phyloP scores from a whole-genome alignment of 768 basidiomycete species.

The Suillus lakei region DNA sequence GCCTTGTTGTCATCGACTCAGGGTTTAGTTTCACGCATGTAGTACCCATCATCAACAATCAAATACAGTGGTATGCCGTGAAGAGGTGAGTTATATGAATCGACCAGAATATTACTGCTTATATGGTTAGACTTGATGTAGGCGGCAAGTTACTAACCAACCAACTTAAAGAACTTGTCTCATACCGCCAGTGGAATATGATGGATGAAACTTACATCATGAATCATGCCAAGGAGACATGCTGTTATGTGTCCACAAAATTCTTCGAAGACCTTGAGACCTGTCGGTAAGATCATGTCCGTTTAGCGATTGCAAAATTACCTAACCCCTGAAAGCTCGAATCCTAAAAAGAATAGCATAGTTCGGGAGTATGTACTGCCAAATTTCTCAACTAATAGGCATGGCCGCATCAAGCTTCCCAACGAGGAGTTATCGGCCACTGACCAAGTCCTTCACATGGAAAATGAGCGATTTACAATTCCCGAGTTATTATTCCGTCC shows the following conservation, averaged over 20 bases:
- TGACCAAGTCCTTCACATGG: conserved; percentile 81
- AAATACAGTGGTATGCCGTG: conserved; percentile 79
- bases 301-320: conserved; percentile 20
- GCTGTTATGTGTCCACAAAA: conserved; percentile 82
- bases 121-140: conserved; percentile 76
- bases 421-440: conserved; percentile 58
- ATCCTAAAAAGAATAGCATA: conserved; percentile 65
- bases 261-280: conserved; percentile 76
- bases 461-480: conserved; percentile 89
- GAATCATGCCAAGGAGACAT: conserved; percentile 89
- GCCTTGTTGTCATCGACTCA: conserved; percentile 82
- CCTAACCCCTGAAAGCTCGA: conserved; percentile 44
- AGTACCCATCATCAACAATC: conserved; percentile 77
- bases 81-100: conserved; percentile 60
- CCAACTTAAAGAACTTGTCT: conserved; percentile 91
- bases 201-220: conserved; percentile 96
- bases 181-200: conserved; percentile 98
- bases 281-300: conserved; percentile 65
- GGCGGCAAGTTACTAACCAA: conserved; percentile 97
- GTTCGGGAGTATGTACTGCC: conserved; percentile 91
- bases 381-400: conserved; percentile 74
- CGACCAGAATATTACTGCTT: conserved; percentile 18
- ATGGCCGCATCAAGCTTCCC: conserved; percentile 57
- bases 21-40: conserved; percentile 96
- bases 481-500: conserved; percentile 94